Evolutionary conservation across 164 flowering plant species (phyloP).

Genomic region (Aristolochia contorta): DNA sequence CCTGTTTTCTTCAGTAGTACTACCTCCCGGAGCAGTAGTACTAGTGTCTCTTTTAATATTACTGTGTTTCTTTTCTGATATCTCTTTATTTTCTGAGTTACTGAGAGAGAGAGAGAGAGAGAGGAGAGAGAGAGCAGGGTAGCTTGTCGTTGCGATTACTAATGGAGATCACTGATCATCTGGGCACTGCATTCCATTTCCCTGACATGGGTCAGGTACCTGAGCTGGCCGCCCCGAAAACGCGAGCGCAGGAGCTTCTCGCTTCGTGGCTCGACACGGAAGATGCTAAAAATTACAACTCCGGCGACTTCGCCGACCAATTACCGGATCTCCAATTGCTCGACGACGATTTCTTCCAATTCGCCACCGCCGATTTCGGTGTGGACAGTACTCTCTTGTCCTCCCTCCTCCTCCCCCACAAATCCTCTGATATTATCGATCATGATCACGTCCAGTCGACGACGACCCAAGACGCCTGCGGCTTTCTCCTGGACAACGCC

Average conservation of each 20-base stretch:
- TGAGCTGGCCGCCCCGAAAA: neutral
- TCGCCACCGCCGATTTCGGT: constrained; percentile 1
- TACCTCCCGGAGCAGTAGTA: too few species aligned
- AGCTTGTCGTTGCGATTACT: too few species aligned
- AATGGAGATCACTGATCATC: constrained; percentile 6
- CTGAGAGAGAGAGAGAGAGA: constrained; percentile 1
- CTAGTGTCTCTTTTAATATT: too few species aligned
- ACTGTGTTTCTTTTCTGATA: too few species aligned
- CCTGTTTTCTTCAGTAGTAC: too few species aligned
- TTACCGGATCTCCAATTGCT: constrained; percentile 4
- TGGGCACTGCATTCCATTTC: constrained; percentile 3
- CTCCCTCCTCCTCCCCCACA: too few species aligned
- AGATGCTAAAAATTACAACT: neutral
- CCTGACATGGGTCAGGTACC: constrained; percentile 6
- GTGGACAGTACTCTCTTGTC: neutral
- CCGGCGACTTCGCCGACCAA: neutral
- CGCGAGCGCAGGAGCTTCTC: neutral
- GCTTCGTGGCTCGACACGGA: constrained; percentile 8
- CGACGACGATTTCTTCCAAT: constrained; percentile 4
- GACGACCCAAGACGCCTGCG: neutral
- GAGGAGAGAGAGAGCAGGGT: too few species aligned
- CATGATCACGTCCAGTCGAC: too few species aligned
- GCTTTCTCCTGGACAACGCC: constrained; percentile 1
- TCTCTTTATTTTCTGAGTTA: neutral
- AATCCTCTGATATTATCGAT: too few species aligned